Evolutionary conservation across 495 filamentous ascomycete genomes (phyloP), one percentile per base, ranked within the genome.

Genomic region (Neurospora africana): DNA sequence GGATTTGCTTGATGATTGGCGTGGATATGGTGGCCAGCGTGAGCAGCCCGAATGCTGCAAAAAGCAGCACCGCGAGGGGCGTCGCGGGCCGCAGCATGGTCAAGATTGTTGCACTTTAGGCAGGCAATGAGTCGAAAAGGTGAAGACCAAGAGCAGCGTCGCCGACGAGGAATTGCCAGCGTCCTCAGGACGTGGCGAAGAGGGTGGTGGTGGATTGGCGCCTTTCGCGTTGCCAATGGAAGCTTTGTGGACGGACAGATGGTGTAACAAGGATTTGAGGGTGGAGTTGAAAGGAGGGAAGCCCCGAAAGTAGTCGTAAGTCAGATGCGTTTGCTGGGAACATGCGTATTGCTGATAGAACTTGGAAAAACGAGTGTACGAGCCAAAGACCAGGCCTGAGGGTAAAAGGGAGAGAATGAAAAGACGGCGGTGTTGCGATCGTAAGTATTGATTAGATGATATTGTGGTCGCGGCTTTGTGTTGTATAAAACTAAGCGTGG

Each of bases 21-120:
- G 94, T 94, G n/a, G 94, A 97, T 27, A 99, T 81, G 43, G 93
- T 92, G n/a, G 93, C 92, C 27, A 99, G 84, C 5, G 98, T 83
- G 27, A 99, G 85, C 38, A 98, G 85, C 68, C 83, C 90, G 83
- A 99, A 98, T 72, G 95, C 93, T 76, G 88, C 84, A 70, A 97
- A 87, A 70, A 98, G 90, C 77, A 98, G 84, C 72, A 97, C 82
- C 75, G 93, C 90, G 78, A 99, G 85, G 73, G 95, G 95, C 44
- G 95, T 99, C 77, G 95, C 95, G 69, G 95, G 95, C 75, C 95
- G 93, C 80, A 98, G 80, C 86, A 88, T 88, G 74, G 71, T 82
- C 82, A 71, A 19, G 15, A 65, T 30, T 65, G 21, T 44, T 47
- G 43, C 43, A 10, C 43, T 27, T 58, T 27, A 11, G 21, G 47